These are phyloP conservation scores for Candida fluviatilis DNA, from an alignment of 805 yeast species.

Conservation along the genomic window DNA sequence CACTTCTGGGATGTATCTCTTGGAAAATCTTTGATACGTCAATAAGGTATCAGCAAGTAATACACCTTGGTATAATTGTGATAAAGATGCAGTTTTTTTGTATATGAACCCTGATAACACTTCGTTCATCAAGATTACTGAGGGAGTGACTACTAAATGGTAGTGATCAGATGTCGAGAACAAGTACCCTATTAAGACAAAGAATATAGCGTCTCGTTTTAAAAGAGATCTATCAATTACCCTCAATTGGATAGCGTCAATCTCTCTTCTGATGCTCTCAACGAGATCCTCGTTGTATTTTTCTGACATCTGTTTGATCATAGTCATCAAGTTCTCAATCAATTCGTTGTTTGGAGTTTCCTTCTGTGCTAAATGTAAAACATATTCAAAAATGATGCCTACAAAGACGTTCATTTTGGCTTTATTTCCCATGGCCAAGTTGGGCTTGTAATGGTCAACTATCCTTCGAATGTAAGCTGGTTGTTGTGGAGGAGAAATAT, in stretches of 20 bases:
- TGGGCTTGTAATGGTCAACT: constrained; percentile 64
- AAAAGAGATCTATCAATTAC: constrained; percentile 20
- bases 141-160: constrained; percentile 86
- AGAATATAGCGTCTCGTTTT: constrained; percentile 57
- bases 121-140: constrained; percentile 69
- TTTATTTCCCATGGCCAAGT: constrained; percentile 77
- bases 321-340: constrained; percentile 39
- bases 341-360: constrained; percentile 23
- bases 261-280: constrained; percentile 53
- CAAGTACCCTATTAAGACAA: constrained; percentile 65
- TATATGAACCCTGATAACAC: constrained; percentile 35
- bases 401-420: constrained; percentile 64
- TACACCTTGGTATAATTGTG: constrained; percentile 53
- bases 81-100: constrained; percentile 31
- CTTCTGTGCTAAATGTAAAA: constrained; percentile 36
- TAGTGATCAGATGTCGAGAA: constrained; percentile 95
- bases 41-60: constrained; percentile 61
- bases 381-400: constrained; percentile 59
- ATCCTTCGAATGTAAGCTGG: constrained; percentile 50
- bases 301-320: constrained; percentile 57
- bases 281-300: constrained; percentile 63
- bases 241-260: constrained; percentile 52
- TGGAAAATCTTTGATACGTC: constrained; percentile 74
- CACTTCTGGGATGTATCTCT: constrained; percentile 81
- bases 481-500: constrained; percentile 38